Percentiles rank a stretch among this genome's conserved stretches.
phyloP scores from a whole-genome alignment of 768 basidiomycete genomes.

The Collybia nuda region DNA sequence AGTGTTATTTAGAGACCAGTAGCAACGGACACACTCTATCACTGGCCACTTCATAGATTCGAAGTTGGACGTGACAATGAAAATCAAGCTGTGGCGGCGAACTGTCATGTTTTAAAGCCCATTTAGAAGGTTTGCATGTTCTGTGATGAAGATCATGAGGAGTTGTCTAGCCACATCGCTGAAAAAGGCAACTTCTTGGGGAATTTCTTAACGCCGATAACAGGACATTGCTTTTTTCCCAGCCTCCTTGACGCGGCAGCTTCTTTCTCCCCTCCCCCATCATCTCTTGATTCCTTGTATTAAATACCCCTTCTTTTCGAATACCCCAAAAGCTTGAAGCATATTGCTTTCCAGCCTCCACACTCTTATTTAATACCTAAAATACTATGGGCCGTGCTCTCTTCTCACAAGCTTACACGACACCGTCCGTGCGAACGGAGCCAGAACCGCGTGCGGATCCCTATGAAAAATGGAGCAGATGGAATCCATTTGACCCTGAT shows the following conservation, averaged over 20 bases:
- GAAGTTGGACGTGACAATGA: no score
- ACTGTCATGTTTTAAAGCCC: no score
- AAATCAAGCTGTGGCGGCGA: no score
- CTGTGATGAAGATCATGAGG: no score
- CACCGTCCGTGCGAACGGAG: conserved; percentile 44
- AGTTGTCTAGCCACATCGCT: background rate
- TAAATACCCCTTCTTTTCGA: conserved; percentile 18
- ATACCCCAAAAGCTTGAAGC: conserved; percentile 22
- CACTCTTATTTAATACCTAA: background rate
- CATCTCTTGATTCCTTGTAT: conserved; percentile 15
- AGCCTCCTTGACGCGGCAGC: conserved; percentile 2
- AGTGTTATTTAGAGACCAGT: no score
- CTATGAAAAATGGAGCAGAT: conserved; percentile 62
- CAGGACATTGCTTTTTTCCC: conserved; percentile 6
- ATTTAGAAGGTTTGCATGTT: no score
- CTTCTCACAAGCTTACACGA: conserved; percentile 45
- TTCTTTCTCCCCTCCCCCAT: conserved; percentile 9
- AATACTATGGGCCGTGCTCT: conserved; percentile 58
- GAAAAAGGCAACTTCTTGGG: conserved; percentile 2
- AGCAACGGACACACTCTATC: no score
- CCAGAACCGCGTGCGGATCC: conserved; percentile 32
- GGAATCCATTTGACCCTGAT: conserved; percentile 76
- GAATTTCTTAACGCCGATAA: conserved; percentile 2
- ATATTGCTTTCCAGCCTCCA: conserved; percentile 4
- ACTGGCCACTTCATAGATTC: no score